Evolutionary conservation across 164 flowering plant genomes (phyloP).

Genomic region (Pachysandra terminalis): DNA sequence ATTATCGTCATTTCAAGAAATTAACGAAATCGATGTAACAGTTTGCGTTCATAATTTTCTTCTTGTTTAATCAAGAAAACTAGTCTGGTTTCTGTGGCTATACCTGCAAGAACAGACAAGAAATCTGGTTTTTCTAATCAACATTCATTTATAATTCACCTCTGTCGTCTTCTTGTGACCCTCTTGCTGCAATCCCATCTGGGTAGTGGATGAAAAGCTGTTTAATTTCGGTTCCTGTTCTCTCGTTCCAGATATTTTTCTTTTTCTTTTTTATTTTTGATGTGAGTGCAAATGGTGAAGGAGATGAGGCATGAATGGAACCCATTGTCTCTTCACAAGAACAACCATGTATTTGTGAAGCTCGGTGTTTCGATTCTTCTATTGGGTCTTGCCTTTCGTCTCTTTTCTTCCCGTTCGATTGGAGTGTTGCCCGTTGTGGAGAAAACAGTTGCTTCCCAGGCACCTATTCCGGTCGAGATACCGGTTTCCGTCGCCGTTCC

Average conservation of each 20-base stretch:
- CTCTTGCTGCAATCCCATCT: background rate
- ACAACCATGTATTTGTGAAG: conserved; percentile 45
- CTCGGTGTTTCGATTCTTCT: conserved; percentile 41
- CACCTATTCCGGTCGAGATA: conserved; percentile 6
- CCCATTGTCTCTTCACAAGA: conserved; percentile 31
- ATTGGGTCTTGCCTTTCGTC: conserved; percentile 59
- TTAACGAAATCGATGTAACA: background rate
- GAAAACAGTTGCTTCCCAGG: conserved; percentile 9
- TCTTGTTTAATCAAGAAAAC: background rate
- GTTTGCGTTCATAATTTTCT: too few relatives aligned
- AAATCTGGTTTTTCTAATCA: background rate
- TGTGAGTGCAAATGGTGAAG: conserved; percentile 31
- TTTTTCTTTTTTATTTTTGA: background rate
- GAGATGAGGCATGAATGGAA: conserved; percentile 30
- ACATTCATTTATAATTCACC: background rate
- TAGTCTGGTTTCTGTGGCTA: background rate
- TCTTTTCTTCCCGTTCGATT: conserved; percentile 45
- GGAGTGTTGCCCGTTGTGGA: conserved; percentile 19
- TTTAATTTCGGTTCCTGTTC: background rate
- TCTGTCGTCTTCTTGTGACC: background rate
- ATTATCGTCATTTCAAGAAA: background rate
- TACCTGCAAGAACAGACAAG: background rate
- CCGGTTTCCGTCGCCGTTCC: conserved; percentile 16
- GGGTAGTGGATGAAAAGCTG: background rate
- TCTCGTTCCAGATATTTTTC: background rate